Evolutionary conservation across 257 asterid genomes (phyloP), one percentile per base, ranked within the genome.

Genomic region (Solanum bulbocastanum): DNA sequence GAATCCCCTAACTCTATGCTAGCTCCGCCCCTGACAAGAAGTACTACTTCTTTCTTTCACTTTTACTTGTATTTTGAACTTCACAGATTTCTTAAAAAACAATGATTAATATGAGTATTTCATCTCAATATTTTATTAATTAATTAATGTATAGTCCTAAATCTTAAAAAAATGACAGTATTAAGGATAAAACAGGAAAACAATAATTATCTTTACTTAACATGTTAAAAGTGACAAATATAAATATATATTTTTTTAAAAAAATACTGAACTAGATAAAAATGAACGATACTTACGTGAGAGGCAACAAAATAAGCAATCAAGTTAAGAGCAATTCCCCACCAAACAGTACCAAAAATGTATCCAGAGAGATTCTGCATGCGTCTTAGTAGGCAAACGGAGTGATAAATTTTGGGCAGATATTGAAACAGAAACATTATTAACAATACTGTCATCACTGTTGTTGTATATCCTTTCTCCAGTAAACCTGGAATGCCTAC

Each of bases 321-420:
- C 95, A 97, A 83, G 92, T 97, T 97, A 90, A 97, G 98, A 87
- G 99, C 99, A 86, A 97, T 94, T 73, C 99, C 99, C 98, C 98
- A 95, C 99, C 99, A 97, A 88, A 97, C 93, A 4, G 99, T 97
- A 13, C 98, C 98, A 52, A 96, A 95, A 16, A 96, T 97, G 87
- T 96, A 95, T 88, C 99, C 99, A 60, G 98, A 97, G 78, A 93
- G 92, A 58, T 91, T 91, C 83, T 97, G 99, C 98, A 96, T 91
- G 39, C 98, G 96, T 10, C 99, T 92, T 91, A 97, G 92, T 3
- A 93, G 92, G 89, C 97, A 91, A 5, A 96, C 94, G 0, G 99
- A 95, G 91, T 97, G 99, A 90, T 93, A 97, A 85, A 97, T 97
- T 90, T 97, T 97, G 40, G 99, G 99, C 52, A 97, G 88, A 72